phyloP scores from a whole-genome alignment of 2,329 filamentous ascomycete genomes.

The Piedraia hortae region DNA sequence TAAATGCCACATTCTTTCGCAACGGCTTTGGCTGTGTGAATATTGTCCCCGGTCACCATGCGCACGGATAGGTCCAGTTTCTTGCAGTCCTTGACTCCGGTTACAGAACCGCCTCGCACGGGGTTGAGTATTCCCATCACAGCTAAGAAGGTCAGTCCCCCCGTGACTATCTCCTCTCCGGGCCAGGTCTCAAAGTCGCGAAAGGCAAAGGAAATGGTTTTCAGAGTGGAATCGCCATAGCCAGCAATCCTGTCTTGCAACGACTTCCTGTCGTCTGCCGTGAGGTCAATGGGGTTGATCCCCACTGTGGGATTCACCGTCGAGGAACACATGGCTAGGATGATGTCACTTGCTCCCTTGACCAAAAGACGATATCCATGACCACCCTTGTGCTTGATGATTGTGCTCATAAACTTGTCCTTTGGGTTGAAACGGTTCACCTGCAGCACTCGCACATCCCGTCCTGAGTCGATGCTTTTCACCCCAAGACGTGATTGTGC shows the following conservation, averaged over 20 bases:
- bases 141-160: constrained; percentile 44
- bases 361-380: constrained; percentile 29
- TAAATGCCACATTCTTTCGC: constrained; percentile 44
- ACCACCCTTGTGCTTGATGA: constrained; percentile 25
- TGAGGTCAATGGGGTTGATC: constrained; percentile 24
- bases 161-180: constrained; percentile 39
- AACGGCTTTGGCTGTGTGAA: constrained; percentile 45
- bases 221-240: constrained; percentile 54
- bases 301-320: constrained; percentile 35
- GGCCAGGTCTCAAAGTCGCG: constrained; percentile 58
- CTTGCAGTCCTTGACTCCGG: constrained; percentile 38
- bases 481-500: constrained; percentile 38
- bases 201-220: constrained; percentile 64
- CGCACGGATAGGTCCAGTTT: constrained; percentile 42
- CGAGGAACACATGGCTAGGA: constrained; percentile 19
- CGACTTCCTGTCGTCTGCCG: constrained; percentile 26
- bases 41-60: constrained; percentile 49
- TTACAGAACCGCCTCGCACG: constrained; percentile 36
- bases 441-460: constrained; percentile 31
- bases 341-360: constrained; percentile 25
- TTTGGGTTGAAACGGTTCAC: constrained; percentile 33
- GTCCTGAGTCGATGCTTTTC: constrained; percentile 30
- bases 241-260: constrained; percentile 42
- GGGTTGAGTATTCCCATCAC: constrained; percentile 53
- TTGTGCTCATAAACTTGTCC: constrained; percentile 42